Base-by-base conservation (phyloP, 2,329 filamentous ascomycete genomes). In the Penicillium sp. region DNA sequence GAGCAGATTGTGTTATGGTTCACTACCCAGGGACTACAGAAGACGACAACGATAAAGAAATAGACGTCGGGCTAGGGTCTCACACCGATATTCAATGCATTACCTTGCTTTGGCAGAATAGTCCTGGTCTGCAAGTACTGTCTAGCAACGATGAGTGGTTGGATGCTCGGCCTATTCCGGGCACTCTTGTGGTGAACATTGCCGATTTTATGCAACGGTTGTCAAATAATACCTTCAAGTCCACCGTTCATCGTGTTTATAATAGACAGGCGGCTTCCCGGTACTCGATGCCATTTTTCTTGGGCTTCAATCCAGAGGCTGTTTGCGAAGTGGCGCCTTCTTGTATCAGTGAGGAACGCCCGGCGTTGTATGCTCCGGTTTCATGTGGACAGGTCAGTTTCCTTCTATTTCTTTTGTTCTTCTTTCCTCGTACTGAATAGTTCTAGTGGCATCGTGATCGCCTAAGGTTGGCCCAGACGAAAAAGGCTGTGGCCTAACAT, bases 281-380 rank as follows among this genome's bases (percentile, higher is more conserved):
- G 14, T 78, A 80, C 43, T 81, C 77, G 0, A 81, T 83, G 77
- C 80, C 81, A 0, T 83, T 83, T 64, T 83, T 83, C 66, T 79
- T 83, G 61, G 77, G 77, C 0, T 76, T 82, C 56, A 81, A 82
- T 61, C 79, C 79, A 49, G 79, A 83, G 7, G 70, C 81, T 18
- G 11, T 30, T 30, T 47, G 46, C n/a, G 46, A 30, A 9, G 46
- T 47, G 14, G 23, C n/a, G 2, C 74, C 77, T 0, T 78, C 74
- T 5, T 82, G 79, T 59, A 68, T 74, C 14, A 74, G 76, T 16
- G 72, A 76, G 47, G 66, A 67, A 0, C 77, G 80, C 43, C 79
- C 77, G 2, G 66, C 77, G 0, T 78, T 77, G 60, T 82, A 81
- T 56, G 75, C 78, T 53, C 79, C 79, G 6, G 80, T 81, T 21